Conservation (phyloP, 768 basidiomycete genomes). For the Suillus subaureus region DNA sequence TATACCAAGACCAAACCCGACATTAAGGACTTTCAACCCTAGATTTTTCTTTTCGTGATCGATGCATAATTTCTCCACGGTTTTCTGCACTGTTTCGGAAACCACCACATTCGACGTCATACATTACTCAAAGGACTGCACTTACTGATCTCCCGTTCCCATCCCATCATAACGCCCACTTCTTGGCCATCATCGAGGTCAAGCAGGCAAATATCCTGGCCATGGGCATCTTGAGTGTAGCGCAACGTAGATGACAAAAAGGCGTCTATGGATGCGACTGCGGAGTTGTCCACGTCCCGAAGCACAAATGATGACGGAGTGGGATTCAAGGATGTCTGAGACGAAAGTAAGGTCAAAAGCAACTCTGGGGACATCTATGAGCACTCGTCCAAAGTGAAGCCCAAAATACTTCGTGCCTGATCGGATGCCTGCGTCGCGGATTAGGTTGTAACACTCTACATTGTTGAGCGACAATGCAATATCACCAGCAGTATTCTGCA, state of each 20-base stretch:
- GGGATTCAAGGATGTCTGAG: constrained; percentile 35
- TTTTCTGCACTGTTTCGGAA: constrained; percentile 63
- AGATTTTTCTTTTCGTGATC: constrained; percentile 47
- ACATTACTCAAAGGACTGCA: constrained; percentile 8
- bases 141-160: constrained; percentile 85
- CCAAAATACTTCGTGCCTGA: constrained; percentile 56
- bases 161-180: constrained; percentile 99
- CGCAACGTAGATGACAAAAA: constrained; percentile 74
- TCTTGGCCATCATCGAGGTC: constrained; percentile 64
- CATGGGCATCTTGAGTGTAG: constrained; percentile 68
- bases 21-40: constrained; percentile 74
- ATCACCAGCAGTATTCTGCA: constrained; percentile 85
- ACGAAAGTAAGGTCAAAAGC: constrained; percentile 63
- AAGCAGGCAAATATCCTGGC: constrained; percentile 83
- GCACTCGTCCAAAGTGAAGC: constrained; percentile 8
- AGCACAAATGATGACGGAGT: constrained; percentile 42
- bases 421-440: constrained; percentile 92
- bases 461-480: constrained; percentile 88
- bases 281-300: constrained; percentile 52
- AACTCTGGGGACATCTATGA: constrained; percentile 52
- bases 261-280: constrained; percentile 60
- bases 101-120: constrained; percentile 25
- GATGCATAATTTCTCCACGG: constrained; percentile 65
- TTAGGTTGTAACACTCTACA: constrained; percentile 66
- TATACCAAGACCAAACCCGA: constrained; percentile 95